Conservation (phyloP, 352 stramenopile species). For the Phytophthora cajani region DNA sequence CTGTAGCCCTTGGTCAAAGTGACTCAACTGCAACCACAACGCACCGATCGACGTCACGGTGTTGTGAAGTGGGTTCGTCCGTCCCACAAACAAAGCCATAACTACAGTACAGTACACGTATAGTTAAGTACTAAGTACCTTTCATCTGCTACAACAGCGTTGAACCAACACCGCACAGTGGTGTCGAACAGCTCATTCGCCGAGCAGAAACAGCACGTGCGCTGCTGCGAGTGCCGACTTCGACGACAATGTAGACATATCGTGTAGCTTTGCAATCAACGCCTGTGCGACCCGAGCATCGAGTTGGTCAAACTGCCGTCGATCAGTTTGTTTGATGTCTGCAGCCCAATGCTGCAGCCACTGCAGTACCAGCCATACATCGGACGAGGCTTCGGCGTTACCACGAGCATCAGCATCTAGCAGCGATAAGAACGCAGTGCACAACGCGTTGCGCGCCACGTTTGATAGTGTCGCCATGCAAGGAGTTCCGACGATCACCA, state of each 20-base stretch:
- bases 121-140: too few relatives aligned
- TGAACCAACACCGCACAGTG: background rate
- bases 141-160: background rate
- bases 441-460: slow-evolving; percentile 52
- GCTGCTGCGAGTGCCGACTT: slow-evolving; percentile 47
- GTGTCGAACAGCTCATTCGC: slow-evolving; percentile 14
- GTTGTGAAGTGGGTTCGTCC: background rate
- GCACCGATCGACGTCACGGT: background rate
- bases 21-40: slow-evolving; percentile 10
- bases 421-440: slow-evolving; percentile 59
- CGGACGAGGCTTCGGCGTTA: slow-evolving; percentile 9
- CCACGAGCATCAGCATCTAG: slow-evolving; percentile 39
- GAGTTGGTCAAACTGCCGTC: slow-evolving; percentile 31
- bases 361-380: slow-evolving; percentile 52
- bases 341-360: slow-evolving; percentile 51
- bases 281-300: slow-evolving; percentile 50
- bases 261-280: slow-evolving; percentile 41
- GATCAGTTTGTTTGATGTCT: slow-evolving; percentile 6
- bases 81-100: too few relatives aligned
- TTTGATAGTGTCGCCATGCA: slow-evolving; percentile 45
- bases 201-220: slow-evolving; percentile 47
- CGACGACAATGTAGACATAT: slow-evolving; percentile 31
- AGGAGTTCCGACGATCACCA: slow-evolving; percentile 37
- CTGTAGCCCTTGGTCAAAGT: background rate
- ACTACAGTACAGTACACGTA: too few relatives aligned